These are phyloP conservation scores for Akebia trifoliata DNA, from an alignment of 164 flowering plant genomes.

Conservation along the genomic window DNA sequence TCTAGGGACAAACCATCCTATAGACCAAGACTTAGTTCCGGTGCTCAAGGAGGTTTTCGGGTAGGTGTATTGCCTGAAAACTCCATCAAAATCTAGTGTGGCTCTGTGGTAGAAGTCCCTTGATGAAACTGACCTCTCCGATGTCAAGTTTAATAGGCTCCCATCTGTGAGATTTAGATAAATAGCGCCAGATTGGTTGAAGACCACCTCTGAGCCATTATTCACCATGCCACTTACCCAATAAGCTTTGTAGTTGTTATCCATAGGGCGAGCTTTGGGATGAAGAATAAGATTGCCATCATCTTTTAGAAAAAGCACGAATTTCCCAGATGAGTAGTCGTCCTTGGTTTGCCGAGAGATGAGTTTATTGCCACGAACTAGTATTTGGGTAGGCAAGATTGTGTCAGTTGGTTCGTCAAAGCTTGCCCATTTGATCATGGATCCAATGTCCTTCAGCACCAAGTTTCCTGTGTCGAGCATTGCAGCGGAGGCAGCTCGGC, in stretches of 20 bases:
- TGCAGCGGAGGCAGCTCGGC: conserved; percentile 21
- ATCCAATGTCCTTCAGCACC: conserved; percentile 14
- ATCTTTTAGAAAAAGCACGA: conserved; percentile 14
- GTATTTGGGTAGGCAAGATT: conserved; percentile 33
- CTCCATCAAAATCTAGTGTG: conserved; percentile 41
- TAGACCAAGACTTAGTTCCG: conserved; percentile 17
- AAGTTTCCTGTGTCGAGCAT: conserved; percentile 52
- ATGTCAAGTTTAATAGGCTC: not conserved
- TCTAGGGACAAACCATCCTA: conserved; percentile 9
- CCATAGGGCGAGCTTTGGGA: conserved; percentile 1
- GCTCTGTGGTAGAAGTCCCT: conserved; percentile 32
- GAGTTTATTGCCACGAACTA: conserved; percentile 11
- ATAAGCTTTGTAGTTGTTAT: not conserved
- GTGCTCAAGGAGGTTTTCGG: conserved; percentile 4
- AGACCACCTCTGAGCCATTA: conserved; percentile 24
- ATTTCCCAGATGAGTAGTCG: conserved; percentile 34
- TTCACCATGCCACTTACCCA: conserved; percentile 14
- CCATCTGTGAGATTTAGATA: conserved; percentile 20
- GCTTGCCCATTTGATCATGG: conserved; percentile 20
- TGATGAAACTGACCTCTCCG: not conserved
- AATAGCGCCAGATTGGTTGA: conserved; percentile 30
- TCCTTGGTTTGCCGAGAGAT: conserved; percentile 16
- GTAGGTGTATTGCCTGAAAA: conserved; percentile 32
- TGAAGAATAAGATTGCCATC: conserved; percentile 36
- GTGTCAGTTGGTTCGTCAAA: conserved; percentile 38